Base-by-base conservation (phyloP, 257 asterid species). In the Nicotiana knightiana region DNA sequence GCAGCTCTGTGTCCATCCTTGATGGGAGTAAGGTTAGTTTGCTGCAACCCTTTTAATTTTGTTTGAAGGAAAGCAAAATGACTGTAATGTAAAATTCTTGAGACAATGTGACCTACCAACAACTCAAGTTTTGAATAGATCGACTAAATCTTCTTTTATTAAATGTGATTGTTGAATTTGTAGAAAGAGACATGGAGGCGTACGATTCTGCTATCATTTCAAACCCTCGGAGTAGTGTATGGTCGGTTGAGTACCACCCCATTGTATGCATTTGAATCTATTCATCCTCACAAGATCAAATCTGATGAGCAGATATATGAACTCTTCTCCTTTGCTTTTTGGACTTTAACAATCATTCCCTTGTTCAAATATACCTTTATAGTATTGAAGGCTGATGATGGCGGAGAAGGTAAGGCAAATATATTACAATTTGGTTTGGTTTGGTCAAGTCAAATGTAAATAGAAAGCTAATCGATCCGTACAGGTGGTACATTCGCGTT, bases 231-330 rank as follows among this genome's bases (percentile, higher is more conserved):
- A 77, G 92, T 96, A 83, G 92, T 96, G 78, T 96, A 91, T 81
- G 98, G 99, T 76, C 94, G 97, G 43, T 86, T 96, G 88, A 88
- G 97, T 86, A 96, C 97, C 9, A 93, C 99, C 77, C 99, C 99
- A 4, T 77, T 96, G 73, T 96, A 96, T 39, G 97, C 90, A 51
- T 87, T 96, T 67, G 99, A 92, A 84, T 95, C 97, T 67, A 88
- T 95, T 64, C 85, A 85, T 28, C 87, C 89, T 3, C 39, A 16
- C 32, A 92, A 94, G 33, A 67, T 93, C 73, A 66, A 84, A 83
- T 91, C 99, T 7, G 85, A 84, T 5, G 66, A 83, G 64, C 95
- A 96, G 86, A 89, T 93, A 71, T 90, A 84, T 67, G 94, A 94
- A 82, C 96, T 94, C 48, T 91, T 94, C 86, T 94, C 98, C 11